Evolutionary conservation across 169 alveolate species (phyloP), one percentile per base, ranked within the genome.

Genomic region (Cryptosporidium parvum): DNA sequence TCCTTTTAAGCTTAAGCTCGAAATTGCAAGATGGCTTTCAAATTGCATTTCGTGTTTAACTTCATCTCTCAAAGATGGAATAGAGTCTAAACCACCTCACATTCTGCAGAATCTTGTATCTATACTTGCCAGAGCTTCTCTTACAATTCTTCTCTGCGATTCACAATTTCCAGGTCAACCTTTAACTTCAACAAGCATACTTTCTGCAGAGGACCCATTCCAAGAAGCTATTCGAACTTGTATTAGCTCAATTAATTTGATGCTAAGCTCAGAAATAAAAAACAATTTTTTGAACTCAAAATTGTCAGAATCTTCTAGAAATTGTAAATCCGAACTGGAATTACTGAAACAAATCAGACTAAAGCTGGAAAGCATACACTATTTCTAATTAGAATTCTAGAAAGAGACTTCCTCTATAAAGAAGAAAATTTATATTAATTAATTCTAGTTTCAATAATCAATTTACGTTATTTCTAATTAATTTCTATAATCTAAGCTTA

Each of bases 21-120:
- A 80, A 9, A 21, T 80, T 26, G 67, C 67, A 80, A 62, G 56
- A 29, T 80, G 89, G 35, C 42, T 80, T 21, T 61, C 62, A 16
- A 80, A 29, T 23, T 44, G 89, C 44, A 80, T 61, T 80, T 59
- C 69, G n/a, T 31, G 62, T 39, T 42, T 80, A 33, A 14, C 70
- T 26, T 26, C 62, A 21, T 65, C 75, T 18, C 26, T 80, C n/a
- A 80, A 67, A 42, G 89, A 80, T 31, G 53, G 62, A 33, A 35
- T 73, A 14, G 89, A 80, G 21, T n/a, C 56, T 1, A 62, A 65
- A 16, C 42, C 26, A 14, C 1, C 75, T 21, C 59, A 45, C 6
- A 1, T 45, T 12, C 14, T 44, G 18, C 61, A 59, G 26, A 48
- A 62, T 33, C 37, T 80, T 29, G 26, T 80, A 7, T 59, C 45